phyloP scores from a whole-genome alignment of 805 yeast genomes.

The Myxozyma udenii region DNA sequence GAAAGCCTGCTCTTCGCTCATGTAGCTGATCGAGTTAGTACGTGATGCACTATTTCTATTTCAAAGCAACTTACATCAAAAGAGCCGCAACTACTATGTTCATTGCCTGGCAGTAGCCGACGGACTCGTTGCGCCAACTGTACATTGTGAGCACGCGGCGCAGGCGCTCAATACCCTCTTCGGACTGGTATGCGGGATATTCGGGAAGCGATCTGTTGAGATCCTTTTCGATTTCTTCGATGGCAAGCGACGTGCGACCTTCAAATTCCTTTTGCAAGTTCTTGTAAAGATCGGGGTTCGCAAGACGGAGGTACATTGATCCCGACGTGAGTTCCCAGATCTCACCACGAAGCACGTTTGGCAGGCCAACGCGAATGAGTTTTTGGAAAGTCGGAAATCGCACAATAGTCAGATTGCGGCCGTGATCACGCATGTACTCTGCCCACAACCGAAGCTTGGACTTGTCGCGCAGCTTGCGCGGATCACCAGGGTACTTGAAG shows the following conservation, averaged over 20 bases:
- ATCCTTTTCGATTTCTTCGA: constrained; percentile 96
- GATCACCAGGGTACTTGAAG: constrained; percentile 88
- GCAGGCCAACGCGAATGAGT: constrained; percentile 84
- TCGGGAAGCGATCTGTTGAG: constrained; percentile 92
- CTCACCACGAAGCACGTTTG: constrained; percentile 93
- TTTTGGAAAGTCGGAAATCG: constrained; percentile 75
- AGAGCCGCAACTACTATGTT: constrained; percentile 63
- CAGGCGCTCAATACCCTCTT: constrained; percentile 79
- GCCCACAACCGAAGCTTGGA: constrained; percentile 90
- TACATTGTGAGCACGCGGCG: constrained; percentile 89
- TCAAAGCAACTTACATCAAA: constrained; percentile 39
- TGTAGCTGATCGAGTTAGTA: constrained; percentile 46
- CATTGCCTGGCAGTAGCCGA: constrained; percentile 99
- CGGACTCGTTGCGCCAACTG: constrained; percentile 94
- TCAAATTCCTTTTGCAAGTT: constrained; percentile 57
- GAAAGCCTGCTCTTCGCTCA: constrained; percentile 96
- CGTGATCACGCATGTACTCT: constrained; percentile 79
- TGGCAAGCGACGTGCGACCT: constrained; percentile 71
- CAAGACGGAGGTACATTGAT: constrained; percentile 68
- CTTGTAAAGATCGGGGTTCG: constrained; percentile 58
- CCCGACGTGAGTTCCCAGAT: constrained; percentile 93
- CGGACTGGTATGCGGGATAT: constrained; percentile 85
- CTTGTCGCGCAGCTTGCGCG: constrained; percentile 71
- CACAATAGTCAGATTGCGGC: constrained; percentile 74
- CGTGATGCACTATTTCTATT: background rate